phyloP scores from a whole-genome alignment of 352 stramenopile genomes.

The Globisporangium viniferum region DNA sequence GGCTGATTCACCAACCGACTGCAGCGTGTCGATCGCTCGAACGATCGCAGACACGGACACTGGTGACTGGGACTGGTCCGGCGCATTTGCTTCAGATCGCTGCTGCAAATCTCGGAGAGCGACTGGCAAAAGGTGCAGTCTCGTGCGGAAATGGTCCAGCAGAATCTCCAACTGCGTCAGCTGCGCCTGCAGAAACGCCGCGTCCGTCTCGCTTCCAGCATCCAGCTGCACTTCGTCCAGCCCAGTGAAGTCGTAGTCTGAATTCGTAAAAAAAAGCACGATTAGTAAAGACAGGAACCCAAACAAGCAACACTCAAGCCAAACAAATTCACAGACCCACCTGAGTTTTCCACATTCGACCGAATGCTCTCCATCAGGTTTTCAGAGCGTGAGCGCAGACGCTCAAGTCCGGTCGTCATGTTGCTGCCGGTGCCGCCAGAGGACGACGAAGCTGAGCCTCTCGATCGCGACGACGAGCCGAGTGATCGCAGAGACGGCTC shows the following conservation, averaged over 20 bases:
- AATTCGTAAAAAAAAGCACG: neutral
- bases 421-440: neutral
- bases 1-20: constrained; percentile 49
- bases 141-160: constrained; percentile 42
- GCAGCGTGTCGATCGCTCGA: constrained; percentile 49
- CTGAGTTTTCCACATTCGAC: constrained; percentile 39
- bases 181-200: constrained; percentile 46
- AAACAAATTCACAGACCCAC: constrained; percentile 9
- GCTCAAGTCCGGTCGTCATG: constrained; percentile 17
- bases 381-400: constrained; percentile 34
- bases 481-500: constrained; percentile 10
- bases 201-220: constrained; percentile 16
- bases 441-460: neutral
- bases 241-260: constrained; percentile 23
- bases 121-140: constrained; percentile 42
- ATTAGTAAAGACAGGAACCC: neutral
- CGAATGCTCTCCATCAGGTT: constrained; percentile 36
- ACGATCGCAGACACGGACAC: constrained; percentile 25
- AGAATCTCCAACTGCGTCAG: constrained; percentile 45
- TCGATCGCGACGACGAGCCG: neutral
- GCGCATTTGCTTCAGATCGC: neutral
- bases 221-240: constrained; percentile 16
- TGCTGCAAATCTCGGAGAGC: constrained; percentile 37
- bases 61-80: neutral
- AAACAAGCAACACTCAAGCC: neutral